Percentiles rank a stretch among this genome's conserved stretches.
These are phyloP conservation scores for Marasmius oreades DNA, from an alignment of 1,284 basidiomycete genomes.

Conservation along the genomic window DNA sequence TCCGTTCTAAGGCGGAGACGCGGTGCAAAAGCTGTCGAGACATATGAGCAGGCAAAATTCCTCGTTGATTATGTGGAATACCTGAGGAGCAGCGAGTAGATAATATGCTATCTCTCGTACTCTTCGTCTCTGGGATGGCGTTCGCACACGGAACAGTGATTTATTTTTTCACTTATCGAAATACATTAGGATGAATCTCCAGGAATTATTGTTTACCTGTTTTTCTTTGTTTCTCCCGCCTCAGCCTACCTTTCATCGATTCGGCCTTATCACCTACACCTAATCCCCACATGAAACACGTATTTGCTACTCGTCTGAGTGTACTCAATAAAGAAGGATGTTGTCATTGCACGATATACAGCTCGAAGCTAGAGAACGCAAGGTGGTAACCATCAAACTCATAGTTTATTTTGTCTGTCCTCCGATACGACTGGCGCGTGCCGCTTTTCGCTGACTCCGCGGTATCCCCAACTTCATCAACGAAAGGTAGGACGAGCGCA, in stretches of 20 bases:
- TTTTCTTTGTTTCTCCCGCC: too few relatives aligned
- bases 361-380: constrained; percentile 88
- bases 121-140: not conserved
- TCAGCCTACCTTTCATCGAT: too few relatives aligned
- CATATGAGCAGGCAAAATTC: constrained; percentile 88
- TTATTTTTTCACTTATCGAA: not conserved
- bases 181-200: too few relatives aligned
- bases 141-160: not conserved
- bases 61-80: constrained; percentile 77
- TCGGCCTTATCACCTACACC: too few relatives aligned
- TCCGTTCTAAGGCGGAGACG: constrained; percentile 70
- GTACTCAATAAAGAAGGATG: too few relatives aligned
- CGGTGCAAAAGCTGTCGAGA: constrained; percentile 87
- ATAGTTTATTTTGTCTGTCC: constrained; percentile 97
- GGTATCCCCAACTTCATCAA: constrained; percentile 15
- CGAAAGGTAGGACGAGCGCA: constrained; percentile 38
- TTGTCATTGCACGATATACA: constrained; percentile 9
- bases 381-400: constrained; percentile 96
- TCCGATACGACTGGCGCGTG: constrained; percentile 40
- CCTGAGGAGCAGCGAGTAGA: constrained; percentile 33
- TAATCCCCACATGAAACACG: too few relatives aligned
- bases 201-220: too few relatives aligned
- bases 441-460: not conserved
- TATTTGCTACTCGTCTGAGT: too few relatives aligned
- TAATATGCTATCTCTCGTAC: not conserved